A percentile compares a stretch with the other conserved stretches of the same genome.
Evolutionary conservation across 208 protist species (phyloP).

Genomic region (Sergeia podlipaevii): DNA sequence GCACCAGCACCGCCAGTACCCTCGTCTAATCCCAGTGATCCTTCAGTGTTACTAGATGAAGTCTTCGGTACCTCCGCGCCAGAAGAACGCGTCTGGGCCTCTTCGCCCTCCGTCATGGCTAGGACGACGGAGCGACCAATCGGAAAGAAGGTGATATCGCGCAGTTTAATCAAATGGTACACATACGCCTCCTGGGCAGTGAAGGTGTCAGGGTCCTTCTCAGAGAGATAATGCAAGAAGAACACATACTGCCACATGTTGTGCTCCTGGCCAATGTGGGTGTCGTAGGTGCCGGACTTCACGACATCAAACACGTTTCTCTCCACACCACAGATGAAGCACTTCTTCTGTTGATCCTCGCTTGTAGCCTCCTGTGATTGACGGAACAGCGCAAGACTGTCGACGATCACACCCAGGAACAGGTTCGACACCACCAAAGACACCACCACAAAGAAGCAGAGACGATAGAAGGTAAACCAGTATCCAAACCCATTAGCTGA

Average conservation of each 20-base stretch:
- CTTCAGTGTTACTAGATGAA: not conserved
- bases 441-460: slow-evolving; percentile 85
- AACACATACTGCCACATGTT: slow-evolving; percentile 96
- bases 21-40: not conserved
- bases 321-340: slow-evolving; percentile 92
- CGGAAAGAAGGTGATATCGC: slow-evolving; percentile 81
- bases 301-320: slow-evolving; percentile 75
- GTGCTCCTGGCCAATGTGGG: slow-evolving; percentile 89
- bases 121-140: slow-evolving; percentile 56
- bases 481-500: slow-evolving; percentile 54
- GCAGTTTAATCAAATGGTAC: slow-evolving; percentile 24
- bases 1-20: slow-evolving; percentile 1
- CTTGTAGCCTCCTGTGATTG: slow-evolving; percentile 51
- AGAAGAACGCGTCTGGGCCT: slow-evolving; percentile 2
- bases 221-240: slow-evolving; percentile 83
- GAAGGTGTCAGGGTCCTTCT: slow-evolving; percentile 56
- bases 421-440: slow-evolving; percentile 82
- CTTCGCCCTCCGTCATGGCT: slow-evolving; percentile 15
- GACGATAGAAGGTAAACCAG: slow-evolving; percentile 88
- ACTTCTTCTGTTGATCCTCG: slow-evolving; percentile 83
- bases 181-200: slow-evolving; percentile 87
- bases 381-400: slow-evolving; percentile 81
- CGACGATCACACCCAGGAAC: slow-evolving; percentile 95
- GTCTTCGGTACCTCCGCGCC: slow-evolving; percentile 8
- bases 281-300: slow-evolving; percentile 65